Base-by-base conservation (phyloP, 306 rosid genomes). In the Rosa multiflora region DNA sequence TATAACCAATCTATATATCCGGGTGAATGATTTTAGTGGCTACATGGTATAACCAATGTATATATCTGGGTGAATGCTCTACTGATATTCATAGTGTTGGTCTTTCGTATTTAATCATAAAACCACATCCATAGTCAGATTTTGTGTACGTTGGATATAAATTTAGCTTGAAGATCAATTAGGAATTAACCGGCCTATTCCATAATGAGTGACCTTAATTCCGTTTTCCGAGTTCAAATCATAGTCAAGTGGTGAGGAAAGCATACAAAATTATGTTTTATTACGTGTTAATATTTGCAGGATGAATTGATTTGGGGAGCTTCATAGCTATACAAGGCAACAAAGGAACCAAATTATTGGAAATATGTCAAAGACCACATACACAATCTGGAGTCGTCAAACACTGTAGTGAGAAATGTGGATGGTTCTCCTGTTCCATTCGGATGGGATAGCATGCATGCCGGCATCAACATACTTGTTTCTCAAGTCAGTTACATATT, bases 301-400 rank as follows among this genome's bases (percentile, higher is more conserved):
- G 91, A 89, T 21, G 93, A 89, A 51, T 84, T 89, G 80, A 1
- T 84, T 0, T 89, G 93, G 91, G 91, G 83, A 69, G 91, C 91
- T 35, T 55, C 91, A 56, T 89, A 91, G 91, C 62, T 85, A 56
- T 76, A 78, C 62, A 85, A 84, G 72, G 93, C 93, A 6, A 75
- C 82, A 3, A 32, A 70, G 4, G 20, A 0, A 4, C 0, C 15
- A 5, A 8, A 7, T 4, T 87, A 83, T 64, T 72, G 87, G 88
- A 59, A 83, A 1, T 80, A 83, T 73, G 84, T 87, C 17, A 73
- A 58, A 63, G 53, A 32, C 23, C 78, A 87, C 64, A 76, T 78
- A 18, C 51, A 73, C 51, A 6, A 40, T 56, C 7, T 74, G 52
- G 52, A 74, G 35, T 23, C 58, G 37, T 35, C 70, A 15, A 63